These are phyloP conservation scores for Carallia brachiata DNA, from an alignment of 345 rosid genomes.

Conservation along the genomic window DNA sequence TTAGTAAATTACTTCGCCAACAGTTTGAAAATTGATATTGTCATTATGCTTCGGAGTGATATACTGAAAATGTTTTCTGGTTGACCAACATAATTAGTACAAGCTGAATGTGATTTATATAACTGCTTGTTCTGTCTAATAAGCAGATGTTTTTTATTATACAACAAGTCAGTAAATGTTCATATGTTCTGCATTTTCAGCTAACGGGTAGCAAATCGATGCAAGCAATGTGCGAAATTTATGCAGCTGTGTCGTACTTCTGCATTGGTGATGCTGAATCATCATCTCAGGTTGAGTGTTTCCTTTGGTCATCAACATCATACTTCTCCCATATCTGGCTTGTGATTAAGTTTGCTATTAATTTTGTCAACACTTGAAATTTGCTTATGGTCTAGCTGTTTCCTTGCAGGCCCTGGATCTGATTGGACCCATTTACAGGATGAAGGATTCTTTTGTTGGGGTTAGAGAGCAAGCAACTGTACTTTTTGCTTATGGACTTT, in stretches of 20 bases:
- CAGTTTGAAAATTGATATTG: too few relatives aligned
- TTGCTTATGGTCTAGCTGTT: conserved; percentile 6
- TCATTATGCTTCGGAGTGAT: background rate
- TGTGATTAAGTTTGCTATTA: background rate
- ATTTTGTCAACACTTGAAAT: background rate
- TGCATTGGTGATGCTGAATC: conserved; percentile 94
- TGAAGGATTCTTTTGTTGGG: conserved; percentile 80
- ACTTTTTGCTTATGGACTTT: conserved; percentile 89
- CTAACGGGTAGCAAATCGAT: conserved; percentile 81
- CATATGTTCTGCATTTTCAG: conserved; percentile 38
- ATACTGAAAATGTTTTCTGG: background rate
- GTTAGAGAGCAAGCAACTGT: conserved; percentile 88
- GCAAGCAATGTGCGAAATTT: conserved; percentile 90
- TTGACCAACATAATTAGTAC: background rate
- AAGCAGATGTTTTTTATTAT: background rate
- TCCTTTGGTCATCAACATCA: conserved; percentile 4
- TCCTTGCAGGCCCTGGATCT: conserved; percentile 79
- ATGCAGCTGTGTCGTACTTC: conserved; percentile 91
- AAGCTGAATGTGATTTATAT: background rate
- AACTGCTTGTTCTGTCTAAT: conserved; percentile 5
- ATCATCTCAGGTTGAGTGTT: conserved; percentile 64
- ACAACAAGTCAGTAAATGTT: background rate
- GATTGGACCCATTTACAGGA: conserved; percentile 77
- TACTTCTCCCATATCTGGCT: conserved; percentile 6
- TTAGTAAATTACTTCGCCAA: background rate